Base-by-base conservation (phyloP, 306 rosid species). In the Echinosophora koreensis region DNA sequence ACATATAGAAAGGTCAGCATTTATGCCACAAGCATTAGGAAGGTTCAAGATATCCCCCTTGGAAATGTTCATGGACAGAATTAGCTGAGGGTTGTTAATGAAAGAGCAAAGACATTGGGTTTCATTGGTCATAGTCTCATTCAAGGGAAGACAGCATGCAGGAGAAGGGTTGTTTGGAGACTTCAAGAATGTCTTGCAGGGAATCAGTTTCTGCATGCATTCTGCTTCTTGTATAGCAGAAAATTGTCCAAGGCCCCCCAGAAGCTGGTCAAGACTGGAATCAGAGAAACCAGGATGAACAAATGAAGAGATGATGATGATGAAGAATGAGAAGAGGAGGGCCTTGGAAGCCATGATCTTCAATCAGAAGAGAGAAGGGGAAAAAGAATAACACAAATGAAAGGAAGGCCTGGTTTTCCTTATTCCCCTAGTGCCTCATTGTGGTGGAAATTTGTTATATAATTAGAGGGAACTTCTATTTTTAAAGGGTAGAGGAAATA, bases 121-220 rank as follows among this genome's bases (percentile, higher is more conserved):
- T 2, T 80, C 70, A 16, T 14, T 37, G 0, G 15, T 2, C 9
- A 80, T 41, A 52, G 85, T 18, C 58, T 83, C 79, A 73, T 32
- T 82, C 56, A 93, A 37, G 1, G 89, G 86, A 0, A 0, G 0
- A 62, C 98, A 91, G 52, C 97, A 91, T 0, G 72, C 0, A 0
- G 5, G n/a, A 0, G 93, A 38, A 2, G 85, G 84, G 11, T 60
- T 13, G 8, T 0, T 47, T 13, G 87, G 82, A 2, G 56, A 0
- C 11, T 80, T 84, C 49, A 91, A 3, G 73, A 2, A 88, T 5
- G 17, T 22, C 6, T 88, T 78, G 51, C 98, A 93, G 0, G 98
- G 89, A 11, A 86, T 5, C 37, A 93, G 37, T 64, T 83, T 83
- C 49, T 78, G 74, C 82, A 93, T 16, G 90, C 97, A 93, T 39